Conservation (phyloP, 2,329 filamentous ascomycete genomes). For the Penicillium sp. region DNA sequence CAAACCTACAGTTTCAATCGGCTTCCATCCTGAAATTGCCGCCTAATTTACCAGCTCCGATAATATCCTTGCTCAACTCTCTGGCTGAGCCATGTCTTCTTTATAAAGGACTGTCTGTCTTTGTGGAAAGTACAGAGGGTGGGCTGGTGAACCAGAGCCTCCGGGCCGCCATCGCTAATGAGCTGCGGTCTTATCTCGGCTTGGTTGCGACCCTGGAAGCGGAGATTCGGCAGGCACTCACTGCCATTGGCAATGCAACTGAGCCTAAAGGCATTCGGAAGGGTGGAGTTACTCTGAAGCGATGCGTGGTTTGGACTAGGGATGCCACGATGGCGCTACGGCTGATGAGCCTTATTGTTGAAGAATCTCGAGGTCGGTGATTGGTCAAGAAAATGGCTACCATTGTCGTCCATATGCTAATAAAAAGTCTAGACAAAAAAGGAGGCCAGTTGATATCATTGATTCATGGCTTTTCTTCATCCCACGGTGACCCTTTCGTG, state of each 20-base stretch:
- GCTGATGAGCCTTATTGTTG: conserved; percentile 90
- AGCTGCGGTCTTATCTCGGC: conserved; percentile 85
- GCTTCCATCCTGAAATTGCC: conserved; percentile 73
- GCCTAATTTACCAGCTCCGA: conserved; percentile 73
- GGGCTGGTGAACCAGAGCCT: conserved; percentile 91
- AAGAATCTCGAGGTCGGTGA: conserved; percentile 72
- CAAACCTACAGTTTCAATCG: conserved; percentile 73
- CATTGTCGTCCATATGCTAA: conserved; percentile 8
- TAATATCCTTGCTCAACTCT: conserved; percentile 83
- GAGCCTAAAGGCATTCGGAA: conserved; percentile 74
- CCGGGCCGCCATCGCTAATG: conserved; percentile 77
- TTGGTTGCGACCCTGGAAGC: conserved; percentile 89
- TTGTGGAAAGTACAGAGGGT: conserved; percentile 76
- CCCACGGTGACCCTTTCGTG: conserved; percentile 93
- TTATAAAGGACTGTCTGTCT: conserved; percentile 76
- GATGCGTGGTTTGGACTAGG: conserved; percentile 95
- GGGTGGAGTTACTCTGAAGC: conserved; percentile 87
- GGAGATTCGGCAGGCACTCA: conserved; percentile 81
- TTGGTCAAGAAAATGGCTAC: neutral
- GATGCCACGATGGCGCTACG: conserved; percentile 95
- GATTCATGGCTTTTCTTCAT: conserved; percentile 89
- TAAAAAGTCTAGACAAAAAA: conserved; percentile 55
- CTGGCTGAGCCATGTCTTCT: conserved; percentile 92
- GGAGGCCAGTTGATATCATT: conserved; percentile 91
- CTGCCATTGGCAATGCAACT: conserved; percentile 59